A percentile compares a stretch with the other conserved stretches of the same genome.
phyloP scores from a whole-genome alignment of 2,329 filamentous ascomycete genomes.

The Ceratocystis alfenasii region DNA sequence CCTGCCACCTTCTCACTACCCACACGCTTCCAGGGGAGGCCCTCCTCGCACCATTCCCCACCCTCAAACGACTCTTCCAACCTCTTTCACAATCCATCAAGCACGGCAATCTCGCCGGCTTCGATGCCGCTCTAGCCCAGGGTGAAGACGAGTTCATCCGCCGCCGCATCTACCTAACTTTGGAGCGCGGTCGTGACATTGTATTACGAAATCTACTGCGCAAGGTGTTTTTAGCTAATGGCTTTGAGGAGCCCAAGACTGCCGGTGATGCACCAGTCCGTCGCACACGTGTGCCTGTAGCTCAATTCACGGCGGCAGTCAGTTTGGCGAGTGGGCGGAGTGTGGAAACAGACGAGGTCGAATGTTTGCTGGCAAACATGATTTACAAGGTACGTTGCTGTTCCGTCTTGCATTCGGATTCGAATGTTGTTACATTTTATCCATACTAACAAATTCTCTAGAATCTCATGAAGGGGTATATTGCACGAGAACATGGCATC shows the following conservation, averaged over 20 bases:
- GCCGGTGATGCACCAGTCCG: conserved; percentile 51
- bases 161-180: conserved; percentile 82
- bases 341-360: conserved; percentile 82
- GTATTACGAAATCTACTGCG: conserved; percentile 81
- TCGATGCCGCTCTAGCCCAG: conserved; percentile 67
- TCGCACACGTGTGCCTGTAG: conserved; percentile 66
- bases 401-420: background rate
- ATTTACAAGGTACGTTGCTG: conserved; percentile 77
- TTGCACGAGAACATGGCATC: conserved; percentile 76
- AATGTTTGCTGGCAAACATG: conserved; percentile 89
- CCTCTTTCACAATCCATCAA: conserved; percentile 71
- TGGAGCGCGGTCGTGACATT: conserved; percentile 85
- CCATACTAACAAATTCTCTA: conserved; percentile 30
- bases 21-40: conserved; percentile 66
- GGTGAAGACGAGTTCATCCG: conserved; percentile 91
- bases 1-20: conserved; percentile 78
- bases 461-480: conserved; percentile 97
- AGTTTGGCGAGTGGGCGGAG: conserved; percentile 56
- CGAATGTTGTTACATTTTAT: too few species aligned
- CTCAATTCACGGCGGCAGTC: conserved; percentile 76
- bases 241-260: conserved; percentile 67
- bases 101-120: conserved; percentile 66
- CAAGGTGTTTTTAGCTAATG: conserved; percentile 78
- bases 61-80: conserved; percentile 63
- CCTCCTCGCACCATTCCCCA: conserved; percentile 64